Evolutionary conservation across 169 alveolate species (phyloP).

Genomic region (Cytauxzoon felis): DNA sequence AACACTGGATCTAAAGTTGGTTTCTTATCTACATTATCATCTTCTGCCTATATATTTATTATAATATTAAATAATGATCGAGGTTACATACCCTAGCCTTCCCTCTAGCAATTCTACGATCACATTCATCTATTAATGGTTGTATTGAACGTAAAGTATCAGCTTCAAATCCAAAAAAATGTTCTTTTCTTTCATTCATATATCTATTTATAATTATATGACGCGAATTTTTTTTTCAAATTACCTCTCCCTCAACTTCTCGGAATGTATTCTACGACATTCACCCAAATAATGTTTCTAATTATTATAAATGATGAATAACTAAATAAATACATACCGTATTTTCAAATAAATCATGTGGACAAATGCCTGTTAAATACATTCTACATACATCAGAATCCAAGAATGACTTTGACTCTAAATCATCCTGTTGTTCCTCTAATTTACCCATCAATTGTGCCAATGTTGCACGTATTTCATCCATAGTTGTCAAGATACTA

Average conservation of each 20-base stretch:
- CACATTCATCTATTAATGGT: slow-evolving; percentile 77
- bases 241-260: slow-evolving; percentile 66
- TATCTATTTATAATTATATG: slow-evolving; percentile 16
- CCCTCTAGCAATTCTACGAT: slow-evolving; percentile 65
- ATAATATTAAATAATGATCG: neutral
- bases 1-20: slow-evolving; percentile 42
- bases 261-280: slow-evolving; percentile 72
- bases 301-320: neutral
- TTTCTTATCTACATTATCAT: slow-evolving; percentile 42
- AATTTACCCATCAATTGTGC: slow-evolving; percentile 76
- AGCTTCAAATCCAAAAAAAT: slow-evolving; percentile 67
- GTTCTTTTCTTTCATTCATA: slow-evolving; percentile 58
- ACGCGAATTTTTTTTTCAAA: neutral
- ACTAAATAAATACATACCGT: slow-evolving; percentile 62
- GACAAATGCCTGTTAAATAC: slow-evolving; percentile 78
- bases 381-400: slow-evolving; percentile 78
- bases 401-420: slow-evolving; percentile 50
- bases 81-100: slow-evolving; percentile 44
- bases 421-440: slow-evolving; percentile 69
- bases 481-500: too few species aligned
- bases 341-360: slow-evolving; percentile 80
- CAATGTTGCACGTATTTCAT: slow-evolving; percentile 74
- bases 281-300: slow-evolving; percentile 80
- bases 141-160: slow-evolving; percentile 67
- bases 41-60: slow-evolving; percentile 37